phyloP scores from a whole-genome alignment of 2,329 filamentous ascomycete species.

The Pseudogymnoascus sp. region DNA sequence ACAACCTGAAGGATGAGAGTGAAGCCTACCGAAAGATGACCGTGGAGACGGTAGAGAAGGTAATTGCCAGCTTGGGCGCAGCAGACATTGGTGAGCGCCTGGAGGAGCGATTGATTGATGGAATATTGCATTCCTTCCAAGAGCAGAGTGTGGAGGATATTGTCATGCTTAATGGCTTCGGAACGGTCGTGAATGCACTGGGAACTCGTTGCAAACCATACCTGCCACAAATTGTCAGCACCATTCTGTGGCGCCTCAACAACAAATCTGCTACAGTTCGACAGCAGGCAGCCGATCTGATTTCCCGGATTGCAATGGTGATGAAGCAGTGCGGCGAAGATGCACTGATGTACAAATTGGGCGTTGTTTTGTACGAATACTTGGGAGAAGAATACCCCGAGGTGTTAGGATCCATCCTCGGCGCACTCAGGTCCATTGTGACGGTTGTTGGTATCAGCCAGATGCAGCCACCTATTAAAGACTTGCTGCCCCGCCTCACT shows the following conservation, averaged over 20 bases:
- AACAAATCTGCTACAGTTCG: conserved; percentile 96
- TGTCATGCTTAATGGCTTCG: conserved; percentile 94
- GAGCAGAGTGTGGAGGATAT: conserved; percentile 96
- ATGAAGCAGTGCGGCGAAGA: conserved; percentile 99
- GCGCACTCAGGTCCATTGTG: conserved; percentile 89
- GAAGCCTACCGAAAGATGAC: conserved; percentile 99
- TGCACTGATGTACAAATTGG: conserved; percentile 88
- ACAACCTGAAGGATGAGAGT: conserved; percentile 95
- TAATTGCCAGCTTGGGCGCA: conserved; percentile 85
- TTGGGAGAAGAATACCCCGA: conserved; percentile 98
- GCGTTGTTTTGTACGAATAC: conserved; percentile 93
- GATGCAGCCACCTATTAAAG: conserved; percentile 97
- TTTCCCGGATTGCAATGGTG: conserved; percentile 94
- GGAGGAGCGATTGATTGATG: conserved; percentile 90
- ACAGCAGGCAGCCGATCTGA: conserved; percentile 92
- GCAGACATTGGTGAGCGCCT: conserved; percentile 89
- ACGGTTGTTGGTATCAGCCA: conserved; percentile 96
- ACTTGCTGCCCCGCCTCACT: conserved; percentile 86
- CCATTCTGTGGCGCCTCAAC: conserved; percentile 92
- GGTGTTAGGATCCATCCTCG: conserved; percentile 91
- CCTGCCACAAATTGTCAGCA: conserved; percentile 91
- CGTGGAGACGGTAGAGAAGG: conserved; percentile 93
- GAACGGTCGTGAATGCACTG: conserved; percentile 91
- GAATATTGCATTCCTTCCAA: conserved; percentile 92
- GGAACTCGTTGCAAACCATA: conserved; percentile 94